Evolutionary conservation across 345 rosid species (phyloP), one percentile per base, ranked within the genome.

Genomic region (Populus simonii): DNA sequence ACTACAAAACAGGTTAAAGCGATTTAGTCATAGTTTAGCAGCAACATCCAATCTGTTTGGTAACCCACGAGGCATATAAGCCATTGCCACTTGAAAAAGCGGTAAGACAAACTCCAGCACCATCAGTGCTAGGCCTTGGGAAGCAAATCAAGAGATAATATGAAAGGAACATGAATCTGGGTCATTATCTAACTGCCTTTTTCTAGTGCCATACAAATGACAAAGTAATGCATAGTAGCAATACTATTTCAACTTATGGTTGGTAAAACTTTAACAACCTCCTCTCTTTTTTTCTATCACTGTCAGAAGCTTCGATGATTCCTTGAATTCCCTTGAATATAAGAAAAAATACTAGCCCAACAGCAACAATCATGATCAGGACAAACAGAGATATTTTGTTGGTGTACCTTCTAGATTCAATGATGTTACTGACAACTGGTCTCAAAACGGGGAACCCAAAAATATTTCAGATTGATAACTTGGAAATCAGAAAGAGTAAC

Each of bases 201-300:
- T 94, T 95, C 97, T 98, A 96, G 1, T 96, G 97, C 97, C 97
- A 96, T 1, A 77, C 68, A 79, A 91, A 88, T 9, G 97, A 93
- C 53, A 96, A 92, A 72, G 91, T 80, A 66, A 96, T 89, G 89
- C 99, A 91, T 51, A 91, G 74, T 9, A 92, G 73, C 18, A 97
- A 89, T 1, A 97, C 97, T 62, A 86, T 93, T 85, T 94, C 98
- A 43, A 91, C 96, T 89, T 94, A 98, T 18, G 99, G 98, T 27
- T 92, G 89, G 73, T 87, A 75, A 75, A 71, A 86, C 79, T 76
- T 82, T 12, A 92, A 84, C 27, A 93, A 66, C 81, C 82, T 83
- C 79, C 83, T 89, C 84, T 96, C 94, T 79, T 82, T 76, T 74
- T 80, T 76, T 71, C 88, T 91, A 9, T 80, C 69, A 15, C 79